Base-by-base conservation (phyloP, 2,329 filamentous ascomycete genomes). In the Ophiostoma fasciatum region DNA sequence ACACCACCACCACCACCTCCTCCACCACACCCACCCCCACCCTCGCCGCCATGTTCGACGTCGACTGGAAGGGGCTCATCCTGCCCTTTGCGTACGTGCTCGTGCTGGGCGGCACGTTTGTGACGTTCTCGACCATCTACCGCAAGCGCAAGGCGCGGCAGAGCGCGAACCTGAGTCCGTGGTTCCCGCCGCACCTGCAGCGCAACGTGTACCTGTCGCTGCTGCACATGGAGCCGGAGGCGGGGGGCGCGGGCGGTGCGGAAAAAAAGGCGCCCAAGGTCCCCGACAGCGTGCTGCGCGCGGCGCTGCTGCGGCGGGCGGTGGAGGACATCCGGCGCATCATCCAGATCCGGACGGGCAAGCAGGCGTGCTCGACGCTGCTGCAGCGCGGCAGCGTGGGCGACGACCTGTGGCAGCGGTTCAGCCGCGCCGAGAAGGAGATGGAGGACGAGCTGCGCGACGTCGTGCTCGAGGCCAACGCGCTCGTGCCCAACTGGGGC, bases 361-460 rank as follows among this genome's bases (percentile, higher is more conserved):
- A 96, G 64, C 81, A 82, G 49, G 84, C 90, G 7, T 74, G 93
- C 51, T 78, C 80, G 52, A 71, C 77, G 18, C 63, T 98, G 46
- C 60, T 96, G 48, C 84, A 93, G 59, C 71, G 84, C 44, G 90
- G 90, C 33, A 93, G 84, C 51, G 85, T 98, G 2, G 88, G 90
- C 12, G 90, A 98, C 55, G 90, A 98, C 57, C 60, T 98, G 47
- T 94, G 85, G 81, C 83, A 94, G 63, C 71, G 88, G 27, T 94
- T 96, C 58, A 61, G 78, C 59, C 72, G 84, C 34, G 90, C 88
- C 1, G 90, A 98, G 70, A 87, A 92, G 63, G 90, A 98, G 61
- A 92, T 96, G 66, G 87, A 98, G 61, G 83, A 85, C 47, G 90
- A 98, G 61, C 67, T 98, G 42, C 74, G 83, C 49, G 90, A 98